A percentile compares a stretch with the other conserved stretches of the same genome.
Evolutionary conservation across 441 rosid genomes (phyloP).

Genomic region (Populus hybrid): DNA sequence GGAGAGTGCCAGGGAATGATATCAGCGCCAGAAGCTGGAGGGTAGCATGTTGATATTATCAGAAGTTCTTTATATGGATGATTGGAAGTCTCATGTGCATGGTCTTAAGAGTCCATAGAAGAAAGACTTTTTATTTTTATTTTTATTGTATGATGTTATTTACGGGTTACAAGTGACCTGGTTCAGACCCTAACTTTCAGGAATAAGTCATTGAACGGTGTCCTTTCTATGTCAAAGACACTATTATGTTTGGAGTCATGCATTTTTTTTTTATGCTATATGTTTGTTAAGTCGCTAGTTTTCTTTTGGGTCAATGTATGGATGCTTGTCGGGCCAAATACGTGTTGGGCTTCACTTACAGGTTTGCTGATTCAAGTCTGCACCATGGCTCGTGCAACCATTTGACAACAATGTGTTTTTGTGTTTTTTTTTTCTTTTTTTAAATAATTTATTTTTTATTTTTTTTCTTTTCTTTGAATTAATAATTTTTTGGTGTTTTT

Average conservation of each 20-base stretch:
- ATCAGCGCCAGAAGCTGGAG: conserved; percentile 15
- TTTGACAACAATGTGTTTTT: too few species aligned
- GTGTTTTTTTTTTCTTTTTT: too few species aligned
- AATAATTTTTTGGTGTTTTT: too few species aligned
- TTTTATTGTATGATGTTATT: neutral
- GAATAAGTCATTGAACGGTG: neutral
- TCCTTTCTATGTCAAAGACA: neutral
- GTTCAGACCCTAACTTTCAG: neutral
- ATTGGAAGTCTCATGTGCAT: conserved; percentile 17
- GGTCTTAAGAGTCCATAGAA: conserved; percentile 8
- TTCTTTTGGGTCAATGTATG: neutral
- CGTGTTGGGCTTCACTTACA: neutral
- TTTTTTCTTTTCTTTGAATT: too few species aligned
- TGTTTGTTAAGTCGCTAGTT: neutral
- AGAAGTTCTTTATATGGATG: conserved; percentile 6
- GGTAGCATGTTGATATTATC: conserved; percentile 15
- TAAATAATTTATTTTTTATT: too few species aligned
- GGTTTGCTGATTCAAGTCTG: neutral
- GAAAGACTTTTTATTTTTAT: neutral
- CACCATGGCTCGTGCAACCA: neutral
- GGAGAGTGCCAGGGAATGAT: conserved; percentile 15
- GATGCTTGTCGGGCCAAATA: neutral
- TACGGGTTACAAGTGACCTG: neutral
- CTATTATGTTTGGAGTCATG: neutral
- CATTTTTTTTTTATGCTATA: neutral